Base-by-base conservation (phyloP, 2,329 filamentous ascomycete genomes). In the Aspergillus puulaauensis region DNA sequence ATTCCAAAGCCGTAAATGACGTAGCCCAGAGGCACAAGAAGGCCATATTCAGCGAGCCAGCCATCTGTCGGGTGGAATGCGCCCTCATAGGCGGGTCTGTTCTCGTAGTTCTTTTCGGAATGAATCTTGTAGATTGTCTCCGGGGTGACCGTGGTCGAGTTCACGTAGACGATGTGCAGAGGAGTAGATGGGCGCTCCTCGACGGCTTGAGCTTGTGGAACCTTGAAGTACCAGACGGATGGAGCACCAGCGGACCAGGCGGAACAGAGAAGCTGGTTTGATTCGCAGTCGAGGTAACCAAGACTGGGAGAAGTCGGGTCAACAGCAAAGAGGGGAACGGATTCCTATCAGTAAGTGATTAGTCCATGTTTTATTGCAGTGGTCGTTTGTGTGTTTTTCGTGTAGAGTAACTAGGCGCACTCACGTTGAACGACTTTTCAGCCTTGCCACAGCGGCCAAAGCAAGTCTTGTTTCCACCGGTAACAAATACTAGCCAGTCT, bases 401-500 rank as follows among this genome's bases (percentile, higher is more conserved):
- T 47, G 31, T 31, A 48, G 31, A 37, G 31, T 56, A 40, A 54
- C 24, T 57, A 6, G 51, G 52, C 33, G 35, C 35, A 66, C 75
- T 68, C 70, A 80, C 78, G 62, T 80, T 78, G 72, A 77, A 81
- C 6, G 82, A 82, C 66, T 78, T 78, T 53, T 86, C 82, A 12
- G 81, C 78, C 45, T 74, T 75, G 31, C 68, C 78, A 71, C 86
- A 88, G 60, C 80, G 73, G 61, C 85, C 85, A 65, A 80, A 86
- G 75, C 86, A 88, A 39, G 83, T 86, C 72, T 82, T 82, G 75
- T 88, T 88, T 45, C 84, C 85, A 59, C 86, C 86, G 5, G 84
- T 87, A 45, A 86, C 71, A 68, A 79, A 86, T 52, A 88, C 71
- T 63, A 86, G 74, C 84, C 83, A 88, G 79, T 83, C 67, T 78